Percentiles rank a stretch among this genome's conserved stretches.
These are phyloP conservation scores for Verticillium klebahnii DNA, from an alignment of 2,329 filamentous ascomycete species.

Conservation along the genomic window DNA sequence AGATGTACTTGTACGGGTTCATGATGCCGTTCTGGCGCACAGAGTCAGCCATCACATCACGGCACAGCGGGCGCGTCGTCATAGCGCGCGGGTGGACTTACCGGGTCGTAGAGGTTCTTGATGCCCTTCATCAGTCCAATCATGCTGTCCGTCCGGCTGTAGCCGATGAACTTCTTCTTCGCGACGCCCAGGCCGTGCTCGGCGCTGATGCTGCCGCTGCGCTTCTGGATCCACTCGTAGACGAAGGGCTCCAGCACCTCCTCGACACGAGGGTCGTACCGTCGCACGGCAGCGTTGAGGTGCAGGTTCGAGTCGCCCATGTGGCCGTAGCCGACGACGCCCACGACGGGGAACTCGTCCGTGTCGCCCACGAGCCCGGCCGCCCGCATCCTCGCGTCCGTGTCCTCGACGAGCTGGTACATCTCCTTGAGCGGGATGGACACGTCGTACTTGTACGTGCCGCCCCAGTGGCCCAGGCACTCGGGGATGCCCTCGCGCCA, in stretches of 20 bases:
- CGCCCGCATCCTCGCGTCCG: slow-evolving; percentile 63
- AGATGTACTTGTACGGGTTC: slow-evolving; percentile 98
- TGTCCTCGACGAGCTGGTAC: slow-evolving; percentile 86
- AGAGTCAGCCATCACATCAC: slow-evolving; percentile 1
- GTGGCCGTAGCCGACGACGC: slow-evolving; percentile 94
- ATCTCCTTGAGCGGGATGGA: slow-evolving; percentile 87
- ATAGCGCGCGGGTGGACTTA: slow-evolving; percentile 42
- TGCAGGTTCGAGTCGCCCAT: slow-evolving; percentile 98
- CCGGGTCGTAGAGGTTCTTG: slow-evolving; percentile 90
- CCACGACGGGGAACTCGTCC: slow-evolving; percentile 72
- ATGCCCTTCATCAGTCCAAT: slow-evolving; percentile 90
- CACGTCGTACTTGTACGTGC: slow-evolving; percentile 97
- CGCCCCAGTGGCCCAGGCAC: slow-evolving; percentile 82
- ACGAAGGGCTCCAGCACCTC: slow-evolving; percentile 87
- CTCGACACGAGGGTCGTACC: slow-evolving; percentile 86
- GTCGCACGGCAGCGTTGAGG: slow-evolving; percentile 78
- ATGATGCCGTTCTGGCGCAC: slow-evolving; percentile 81
- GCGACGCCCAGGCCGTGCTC: slow-evolving; percentile 92
- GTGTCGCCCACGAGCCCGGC: slow-evolving; percentile 75
- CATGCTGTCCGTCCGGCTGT: slow-evolving; percentile 85
- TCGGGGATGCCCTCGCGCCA: slow-evolving; percentile 95
- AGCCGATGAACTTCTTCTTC: slow-evolving; percentile 94
- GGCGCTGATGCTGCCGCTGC: slow-evolving; percentile 89
- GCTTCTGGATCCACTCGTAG: slow-evolving; percentile 91
- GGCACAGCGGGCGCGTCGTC: background rate